Base-by-base conservation (phyloP, 2,329 filamentous ascomycete genomes). In the Apiospora sp. region DNA sequence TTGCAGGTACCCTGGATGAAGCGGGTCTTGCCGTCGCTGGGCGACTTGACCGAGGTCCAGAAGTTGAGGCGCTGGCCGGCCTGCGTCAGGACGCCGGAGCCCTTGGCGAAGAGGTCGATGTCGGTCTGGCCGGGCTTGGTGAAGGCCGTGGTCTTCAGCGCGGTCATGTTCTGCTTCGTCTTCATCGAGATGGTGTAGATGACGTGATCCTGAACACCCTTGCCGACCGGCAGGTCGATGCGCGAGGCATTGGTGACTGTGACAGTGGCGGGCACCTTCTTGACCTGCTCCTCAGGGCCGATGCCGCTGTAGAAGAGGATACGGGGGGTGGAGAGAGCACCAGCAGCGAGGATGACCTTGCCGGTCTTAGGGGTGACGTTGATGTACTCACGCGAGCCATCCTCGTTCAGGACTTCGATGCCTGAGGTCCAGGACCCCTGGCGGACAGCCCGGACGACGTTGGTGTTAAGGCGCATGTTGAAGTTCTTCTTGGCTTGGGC, bases 301-400 rank as follows among this genome's bases (percentile, higher is more conserved):
- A 88, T 90, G 76, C 88, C 88, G 75, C 84, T 87, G 77, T 88
- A 85, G 83, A 89, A 87, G 22, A 90, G 85, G 67, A 90, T 84
- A 78, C 88, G 88, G 19, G 87, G 82, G 1, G 87, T 87, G 8
- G 87, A 88, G 74, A 90, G 87, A n/a, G 87, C 80, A 72, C 89
- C 89, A 19, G 86, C 85, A 37, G 88, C 85, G 37, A 90, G 82
- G 73, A 91, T 85, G 64, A 90, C 87, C 72, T 87, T 86, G 43
- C 89, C 89, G 34, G 83, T 86, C 41, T 81, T 81, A 4, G 83
- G 75, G 44, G 87, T 89, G 72, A 90, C 81, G 10, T 86, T 87
- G 74, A 90, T 83, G 49, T 85, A 86, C 49, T 87, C 86, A 70
- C 83, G 84, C 74, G 84, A 83, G 22, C 87, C 87, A 68, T 83